Base-by-base conservation (phyloP, 2,329 filamentous ascomycete species). In the Penicillium sp. region DNA sequence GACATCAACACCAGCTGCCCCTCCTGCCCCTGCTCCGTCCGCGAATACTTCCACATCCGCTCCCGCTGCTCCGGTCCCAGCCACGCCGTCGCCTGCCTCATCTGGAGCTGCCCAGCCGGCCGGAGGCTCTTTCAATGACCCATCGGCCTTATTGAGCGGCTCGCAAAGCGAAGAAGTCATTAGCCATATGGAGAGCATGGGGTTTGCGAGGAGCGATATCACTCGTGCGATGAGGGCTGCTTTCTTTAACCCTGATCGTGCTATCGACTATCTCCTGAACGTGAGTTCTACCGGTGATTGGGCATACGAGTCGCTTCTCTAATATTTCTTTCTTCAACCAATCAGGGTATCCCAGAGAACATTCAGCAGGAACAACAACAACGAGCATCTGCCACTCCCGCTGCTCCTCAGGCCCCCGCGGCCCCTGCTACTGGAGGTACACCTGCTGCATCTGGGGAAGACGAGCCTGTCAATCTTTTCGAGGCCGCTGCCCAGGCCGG, bases 111-210 rank as follows among this genome's bases (percentile, higher is more conserved):
- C 82, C 46, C 72, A 77, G 41, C 66, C 74, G n/a, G 67, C 71
- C 19, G 73, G 67, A 64, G 8, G 56, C 48, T 75, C 77, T 49
- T 90, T 88, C 74, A 88, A 88, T 73, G 89, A 93, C 70, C 87
- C 91, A 26, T 94, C 91, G 31, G 88, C 91, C n/a, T 85, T 98
- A 75, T 88, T 93, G 21, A 90, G 97, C 82, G 95, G 95, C 57
- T 84, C 89, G 64, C 90, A 94, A 77, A 89, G 93, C 69, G 87
- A 91, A 66, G 88, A 89, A 69, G 93, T 92, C 44, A 90, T 98
- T 72, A 86, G 90, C 53, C 92, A 93, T 75, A 97, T 99, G 93
- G 93, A 97, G 81, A 90, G 90, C 68, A 99, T 99, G 95, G 95
- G 95, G 8, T 99, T 99, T 70, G 88, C 91, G 73, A 87, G 93